A percentile compares a stretch with the other conserved stretches of the same genome.
phyloP scores from a whole-genome alignment of 495 filamentous ascomycete genomes.

The Friedmanniomyces simplex region DNA sequence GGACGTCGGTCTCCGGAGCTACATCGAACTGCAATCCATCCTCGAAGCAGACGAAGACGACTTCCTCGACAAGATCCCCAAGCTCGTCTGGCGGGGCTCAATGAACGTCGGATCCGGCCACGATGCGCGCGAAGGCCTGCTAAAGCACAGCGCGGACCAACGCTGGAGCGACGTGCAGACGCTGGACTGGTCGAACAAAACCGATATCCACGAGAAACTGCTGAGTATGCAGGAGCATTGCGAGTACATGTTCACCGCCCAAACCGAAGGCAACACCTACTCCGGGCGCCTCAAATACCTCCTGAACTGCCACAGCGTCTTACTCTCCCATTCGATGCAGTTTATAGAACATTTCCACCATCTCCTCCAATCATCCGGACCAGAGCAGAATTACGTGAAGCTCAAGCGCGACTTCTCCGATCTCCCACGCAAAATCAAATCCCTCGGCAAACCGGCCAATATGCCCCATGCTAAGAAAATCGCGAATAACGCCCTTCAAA shows the following conservation, averaged over 20 bases:
- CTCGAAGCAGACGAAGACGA: constrained; percentile 11
- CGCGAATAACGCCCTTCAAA: constrained; percentile 19
- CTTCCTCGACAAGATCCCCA: constrained; percentile 18
- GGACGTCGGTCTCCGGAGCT: constrained; percentile 9
- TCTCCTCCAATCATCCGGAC: constrained; percentile 20
- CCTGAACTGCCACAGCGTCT: constrained; percentile 24
- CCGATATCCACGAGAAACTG: constrained; percentile 1
- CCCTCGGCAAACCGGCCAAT: constrained; percentile 9
- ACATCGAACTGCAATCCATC: constrained; percentile 12
- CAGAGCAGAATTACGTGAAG: constrained; percentile 23
- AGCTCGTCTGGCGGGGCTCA: constrained; percentile 24
- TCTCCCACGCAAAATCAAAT: constrained; percentile 17
- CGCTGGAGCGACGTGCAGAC: constrained; percentile 29
- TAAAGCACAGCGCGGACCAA: constrained; percentile 13
- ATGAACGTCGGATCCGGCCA: not conserved
- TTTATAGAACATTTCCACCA: constrained; percentile 22
- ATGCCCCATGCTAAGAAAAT: constrained; percentile 12
- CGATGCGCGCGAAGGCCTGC: constrained; percentile 13
- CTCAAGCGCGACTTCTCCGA: constrained; percentile 25
- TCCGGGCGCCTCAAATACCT: constrained; percentile 27
- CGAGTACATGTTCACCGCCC: constrained; percentile 21
- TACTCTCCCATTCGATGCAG: constrained; percentile 17
- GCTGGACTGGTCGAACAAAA: constrained; percentile 24
- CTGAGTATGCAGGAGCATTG: constrained; percentile 24
- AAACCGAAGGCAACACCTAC: constrained; percentile 26